Evolutionary conservation across 768 basidiomycete genomes (phyloP).

Genomic region (Leccinum boreale): DNA sequence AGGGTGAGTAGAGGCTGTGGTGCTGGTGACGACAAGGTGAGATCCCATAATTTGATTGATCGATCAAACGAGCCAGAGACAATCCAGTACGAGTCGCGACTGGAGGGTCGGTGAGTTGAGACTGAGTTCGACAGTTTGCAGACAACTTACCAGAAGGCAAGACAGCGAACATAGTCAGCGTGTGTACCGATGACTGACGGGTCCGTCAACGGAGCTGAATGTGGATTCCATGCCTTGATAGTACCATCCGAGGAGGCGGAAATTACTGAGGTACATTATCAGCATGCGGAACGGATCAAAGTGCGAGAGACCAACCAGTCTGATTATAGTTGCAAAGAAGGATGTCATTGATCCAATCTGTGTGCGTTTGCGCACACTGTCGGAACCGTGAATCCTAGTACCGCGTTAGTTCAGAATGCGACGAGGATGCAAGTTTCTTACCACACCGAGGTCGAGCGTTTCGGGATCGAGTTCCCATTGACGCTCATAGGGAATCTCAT

Average conservation of each 20-base stretch:
- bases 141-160: constrained; percentile 57
- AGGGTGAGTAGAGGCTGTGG: constrained; percentile 60
- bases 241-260: constrained; percentile 96
- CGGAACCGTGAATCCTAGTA: constrained; percentile 64
- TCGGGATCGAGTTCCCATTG: constrained; percentile 77
- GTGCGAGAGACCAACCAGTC: constrained; percentile 50
- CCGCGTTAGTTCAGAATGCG: constrained; percentile 9
- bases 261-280: constrained; percentile 50
- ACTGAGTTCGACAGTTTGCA: constrained; percentile 1
- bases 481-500: constrained; percentile 58
- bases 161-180: constrained; percentile 82
- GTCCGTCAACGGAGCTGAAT: constrained; percentile 53
- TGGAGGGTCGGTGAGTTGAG: constrained; percentile 27
- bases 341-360: constrained; percentile 97
- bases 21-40: constrained; percentile 43
- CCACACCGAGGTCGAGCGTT: constrained; percentile 45
- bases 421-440: constrained; percentile 30
- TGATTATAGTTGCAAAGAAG: constrained; percentile 89
- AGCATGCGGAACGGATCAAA: neutral
- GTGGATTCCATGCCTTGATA: constrained; percentile 90
- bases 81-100: constrained; percentile 81
- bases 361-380: constrained; percentile 85
- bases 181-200: constrained; percentile 73
- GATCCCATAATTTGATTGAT: constrained; percentile 93
- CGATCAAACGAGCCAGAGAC: constrained; percentile 94